Conservation (phyloP, 257 asterid genomes). For the Solanum pennellii region DNA sequence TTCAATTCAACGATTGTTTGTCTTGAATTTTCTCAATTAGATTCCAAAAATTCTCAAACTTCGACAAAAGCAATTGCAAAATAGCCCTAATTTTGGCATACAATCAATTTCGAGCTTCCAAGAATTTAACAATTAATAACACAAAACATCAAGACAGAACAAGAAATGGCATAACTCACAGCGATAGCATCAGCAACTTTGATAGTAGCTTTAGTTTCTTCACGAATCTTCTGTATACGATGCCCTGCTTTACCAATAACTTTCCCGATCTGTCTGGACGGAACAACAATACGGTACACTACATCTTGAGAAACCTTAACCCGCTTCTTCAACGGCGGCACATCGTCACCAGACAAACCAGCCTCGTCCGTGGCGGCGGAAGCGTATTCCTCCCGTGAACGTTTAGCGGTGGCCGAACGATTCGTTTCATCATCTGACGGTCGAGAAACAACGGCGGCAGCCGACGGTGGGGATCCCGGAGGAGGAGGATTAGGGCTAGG, state of each 20-base stretch:
- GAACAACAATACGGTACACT: conserved; percentile 78
- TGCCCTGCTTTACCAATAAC: conserved; percentile 87
- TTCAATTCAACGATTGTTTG: too few species aligned
- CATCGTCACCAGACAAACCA: conserved; percentile 25
- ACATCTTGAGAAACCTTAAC: conserved; percentile 53
- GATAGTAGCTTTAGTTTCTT: conserved; percentile 68
- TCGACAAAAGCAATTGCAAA: not conserved
- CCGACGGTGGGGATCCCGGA: conserved; percentile 7
- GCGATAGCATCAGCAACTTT: conserved; percentile 83
- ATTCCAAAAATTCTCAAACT: not conserved
- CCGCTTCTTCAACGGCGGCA: conserved; percentile 67
- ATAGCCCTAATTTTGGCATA: not conserved
- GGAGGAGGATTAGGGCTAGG: conserved; percentile 15
- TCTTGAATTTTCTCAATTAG: not conserved
- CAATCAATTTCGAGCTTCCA: not conserved
- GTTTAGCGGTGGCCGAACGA: conserved; percentile 26
- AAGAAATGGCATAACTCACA: conserved; percentile 10
- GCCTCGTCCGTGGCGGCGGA: conserved; percentile 18
- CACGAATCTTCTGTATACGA: conserved; percentile 92
- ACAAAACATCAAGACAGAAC: not conserved
- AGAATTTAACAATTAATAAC: not conserved
- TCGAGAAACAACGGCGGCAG: conserved; percentile 1
- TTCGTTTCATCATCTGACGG: conserved; percentile 12
- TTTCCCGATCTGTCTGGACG: conserved; percentile 91
- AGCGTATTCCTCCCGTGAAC: conserved; percentile 56